Conservation (phyloP, 2,329 filamentous ascomycete genomes). For the Aspergillus aculeatus region DNA sequence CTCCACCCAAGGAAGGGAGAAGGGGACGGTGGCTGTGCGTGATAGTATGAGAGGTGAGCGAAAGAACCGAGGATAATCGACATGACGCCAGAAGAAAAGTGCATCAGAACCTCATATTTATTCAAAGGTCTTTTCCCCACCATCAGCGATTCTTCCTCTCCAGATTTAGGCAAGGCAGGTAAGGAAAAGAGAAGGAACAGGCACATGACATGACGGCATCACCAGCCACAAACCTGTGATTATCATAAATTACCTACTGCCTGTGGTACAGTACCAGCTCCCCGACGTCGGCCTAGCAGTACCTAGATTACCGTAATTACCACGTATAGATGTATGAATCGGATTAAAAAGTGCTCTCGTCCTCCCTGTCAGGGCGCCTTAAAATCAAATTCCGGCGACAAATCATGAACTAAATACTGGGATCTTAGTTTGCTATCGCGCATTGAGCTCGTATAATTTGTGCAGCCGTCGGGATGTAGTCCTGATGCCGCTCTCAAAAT, state of each 20-base stretch:
- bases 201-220: conserved; percentile 9
- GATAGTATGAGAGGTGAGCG: not conserved
- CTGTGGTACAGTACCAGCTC: not conserved
- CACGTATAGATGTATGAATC: not conserved
- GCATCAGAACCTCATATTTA: not conserved
- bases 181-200: not conserved
- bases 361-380: not conserved
- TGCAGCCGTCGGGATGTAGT: not conserved
- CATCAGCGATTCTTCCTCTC: not conserved
- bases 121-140: not conserved
- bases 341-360: not conserved
- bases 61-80: not conserved
- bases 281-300: not conserved
- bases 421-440: not conserved
- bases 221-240: not conserved
- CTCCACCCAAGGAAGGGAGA: not conserved
- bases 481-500: not conserved
- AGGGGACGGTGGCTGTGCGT: not conserved
- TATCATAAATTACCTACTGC: not conserved
- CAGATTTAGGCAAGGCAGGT: not conserved
- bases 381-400: not conserved
- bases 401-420: not conserved
- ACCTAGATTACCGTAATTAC: not conserved
- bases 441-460: not conserved
- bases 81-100: not conserved